Percentiles rank a stretch among this genome's conserved stretches.
phyloP scores from a whole-genome alignment of 129 eudicot genomes.

The Pseudognaphalium luteoalbum region DNA sequence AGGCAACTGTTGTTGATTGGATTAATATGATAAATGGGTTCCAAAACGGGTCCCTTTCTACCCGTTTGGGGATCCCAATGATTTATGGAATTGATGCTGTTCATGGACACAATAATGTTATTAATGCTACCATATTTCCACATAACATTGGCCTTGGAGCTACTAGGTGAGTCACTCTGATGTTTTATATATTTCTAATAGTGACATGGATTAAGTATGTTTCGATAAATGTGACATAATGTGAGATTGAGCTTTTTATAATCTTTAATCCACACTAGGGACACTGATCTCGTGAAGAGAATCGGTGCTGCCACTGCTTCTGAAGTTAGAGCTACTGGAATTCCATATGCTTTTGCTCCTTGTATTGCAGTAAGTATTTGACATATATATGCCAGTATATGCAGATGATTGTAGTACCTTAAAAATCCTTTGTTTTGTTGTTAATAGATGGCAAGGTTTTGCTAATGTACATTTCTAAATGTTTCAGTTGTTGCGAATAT shows the following conservation, averaged over 20 bases:
- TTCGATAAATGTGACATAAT: neutral
- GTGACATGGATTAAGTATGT: neutral
- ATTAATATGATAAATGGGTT: conserved; percentile 77
- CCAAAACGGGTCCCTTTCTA: conserved; percentile 76
- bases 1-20: conserved; percentile 75
- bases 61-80: conserved; percentile 89
- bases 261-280: conserved; percentile 41
- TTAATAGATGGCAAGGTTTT: neutral
- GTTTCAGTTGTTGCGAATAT: conserved; percentile 18
- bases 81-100: conserved; percentile 93
- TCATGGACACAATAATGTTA: conserved; percentile 87
- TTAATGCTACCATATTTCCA: conserved; percentile 87
- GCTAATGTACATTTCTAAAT: neutral
- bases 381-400: neutral
- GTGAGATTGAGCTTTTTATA: conserved; percentile 11
- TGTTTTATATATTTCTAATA: neutral
- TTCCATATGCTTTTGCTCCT: conserved; percentile 85
- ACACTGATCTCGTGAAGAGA: conserved; percentile 72
- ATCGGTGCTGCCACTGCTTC: conserved; percentile 87
- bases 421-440: neutral
- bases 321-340: conserved; percentile 91
- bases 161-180: conserved; percentile 56
- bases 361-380: conserved; percentile 76
- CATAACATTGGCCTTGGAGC: conserved; percentile 94
- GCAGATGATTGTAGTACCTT: neutral